phyloP scores from a whole-genome alignment of 1,284 basidiomycete genomes.

The Cutaneotrichosporon sp. region DNA sequence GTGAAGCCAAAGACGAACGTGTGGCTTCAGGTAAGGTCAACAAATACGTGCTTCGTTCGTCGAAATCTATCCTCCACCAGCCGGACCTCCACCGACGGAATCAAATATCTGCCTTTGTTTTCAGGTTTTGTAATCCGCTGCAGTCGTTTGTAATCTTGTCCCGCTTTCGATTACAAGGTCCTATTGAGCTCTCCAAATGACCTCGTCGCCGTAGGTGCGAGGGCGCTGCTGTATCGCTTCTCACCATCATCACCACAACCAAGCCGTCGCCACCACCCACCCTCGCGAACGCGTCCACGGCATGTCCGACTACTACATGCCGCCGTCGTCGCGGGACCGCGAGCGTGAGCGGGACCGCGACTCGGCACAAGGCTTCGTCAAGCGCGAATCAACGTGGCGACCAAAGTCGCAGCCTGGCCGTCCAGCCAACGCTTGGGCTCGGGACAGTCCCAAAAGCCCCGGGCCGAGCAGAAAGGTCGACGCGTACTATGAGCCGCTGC shows the following conservation, averaged over 20 bases:
- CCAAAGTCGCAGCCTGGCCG: conserved; percentile 5
- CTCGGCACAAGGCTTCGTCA: conserved; percentile 8
- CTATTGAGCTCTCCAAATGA: neutral
- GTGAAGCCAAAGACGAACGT: conserved; percentile 7
- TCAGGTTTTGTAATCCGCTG: neutral
- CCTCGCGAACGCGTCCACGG: neutral
- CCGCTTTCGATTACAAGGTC: neutral
- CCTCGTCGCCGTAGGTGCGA: too few relatives aligned
- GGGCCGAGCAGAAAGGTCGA: conserved; percentile 7
- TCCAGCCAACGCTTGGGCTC: conserved; percentile 14
- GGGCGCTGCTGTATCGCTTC: too few relatives aligned
- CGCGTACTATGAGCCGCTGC: conserved; percentile 16
- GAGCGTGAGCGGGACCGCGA: neutral
- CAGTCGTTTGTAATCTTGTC: neutral
- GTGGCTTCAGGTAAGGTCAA: neutral
- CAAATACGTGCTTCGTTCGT: neutral
- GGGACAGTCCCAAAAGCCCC: conserved; percentile 1
- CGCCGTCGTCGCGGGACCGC: conserved; percentile 4
- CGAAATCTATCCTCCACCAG: neutral
- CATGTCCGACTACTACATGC: conserved; percentile 22
- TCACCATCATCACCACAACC: neutral
- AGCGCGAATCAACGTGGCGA: conserved; percentile 22
- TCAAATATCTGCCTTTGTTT: too few relatives aligned
- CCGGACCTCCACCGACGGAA: too few relatives aligned
- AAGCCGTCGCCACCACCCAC: neutral